phyloP scores from a whole-genome alignment of 73 alveolate genomes.

The Loxodes magnus region DNA sequence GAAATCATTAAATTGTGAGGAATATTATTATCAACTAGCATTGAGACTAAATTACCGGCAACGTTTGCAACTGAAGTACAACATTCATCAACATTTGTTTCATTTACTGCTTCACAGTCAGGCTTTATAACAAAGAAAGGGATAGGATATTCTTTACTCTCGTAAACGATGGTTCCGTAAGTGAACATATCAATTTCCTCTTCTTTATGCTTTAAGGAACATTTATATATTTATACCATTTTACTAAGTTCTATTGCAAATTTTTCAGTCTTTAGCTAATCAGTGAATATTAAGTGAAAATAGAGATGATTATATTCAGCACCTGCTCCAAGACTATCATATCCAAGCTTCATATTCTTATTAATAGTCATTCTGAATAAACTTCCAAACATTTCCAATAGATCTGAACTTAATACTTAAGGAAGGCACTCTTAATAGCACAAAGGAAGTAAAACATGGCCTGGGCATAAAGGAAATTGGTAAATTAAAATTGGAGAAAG shows the following conservation, averaged over 20 bases:
- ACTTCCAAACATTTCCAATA: constrained; percentile 24
- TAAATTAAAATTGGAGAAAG: constrained; percentile 41
- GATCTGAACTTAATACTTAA: constrained; percentile 41
- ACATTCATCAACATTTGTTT: constrained; percentile 13
- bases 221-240: constrained; percentile 15
- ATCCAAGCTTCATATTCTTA: constrained; percentile 35
- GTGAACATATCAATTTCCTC: constrained; percentile 47
- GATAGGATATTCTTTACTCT: constrained; percentile 32
- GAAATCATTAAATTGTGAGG: constrained; percentile 37
- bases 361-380: constrained; percentile 26
- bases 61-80: constrained; percentile 16
- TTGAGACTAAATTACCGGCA: constrained; percentile 40
- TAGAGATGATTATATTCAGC: constrained; percentile 48
- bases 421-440: constrained; percentile 57
- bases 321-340: constrained; percentile 61
- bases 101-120: constrained; percentile 8
- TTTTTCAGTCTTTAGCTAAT: constrained; percentile 14
- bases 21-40: constrained; percentile 41
- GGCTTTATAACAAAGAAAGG: constrained; percentile 30
- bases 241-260: constrained; percentile 40
- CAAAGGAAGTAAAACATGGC: constrained; percentile 27
- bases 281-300: constrained; percentile 35
- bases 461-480: constrained; percentile 31
- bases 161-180: constrained; percentile 48
- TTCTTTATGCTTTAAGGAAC: constrained; percentile 23